phyloP scores from a whole-genome alignment of 805 yeast genomes.

The Candida silvicultrix region DNA sequence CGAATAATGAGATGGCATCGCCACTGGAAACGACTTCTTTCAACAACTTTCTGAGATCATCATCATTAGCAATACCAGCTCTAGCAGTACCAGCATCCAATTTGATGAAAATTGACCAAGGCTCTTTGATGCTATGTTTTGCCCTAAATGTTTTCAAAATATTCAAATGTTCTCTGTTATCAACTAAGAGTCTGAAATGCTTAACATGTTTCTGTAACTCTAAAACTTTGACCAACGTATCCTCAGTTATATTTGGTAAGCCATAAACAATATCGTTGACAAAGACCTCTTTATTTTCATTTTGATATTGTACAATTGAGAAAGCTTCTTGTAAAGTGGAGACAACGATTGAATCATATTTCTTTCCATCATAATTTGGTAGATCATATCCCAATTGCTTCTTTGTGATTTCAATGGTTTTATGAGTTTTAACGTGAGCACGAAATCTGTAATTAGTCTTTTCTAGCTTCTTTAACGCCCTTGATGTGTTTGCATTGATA shows the following conservation, averaged over 20 bases:
- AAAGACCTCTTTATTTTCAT: constrained; percentile 16
- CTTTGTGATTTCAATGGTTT: constrained; percentile 52
- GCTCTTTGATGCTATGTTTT: constrained; percentile 18
- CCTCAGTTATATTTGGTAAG: constrained; percentile 49
- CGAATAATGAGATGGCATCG: constrained; percentile 44
- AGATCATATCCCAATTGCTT: constrained; percentile 45
- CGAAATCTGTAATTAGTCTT: constrained; percentile 41
- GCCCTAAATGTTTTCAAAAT: constrained; percentile 33
- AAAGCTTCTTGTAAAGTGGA: constrained; percentile 68
- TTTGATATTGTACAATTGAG: constrained; percentile 32
- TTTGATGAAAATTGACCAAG: constrained; percentile 65
- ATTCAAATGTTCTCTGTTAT: constrained; percentile 50
- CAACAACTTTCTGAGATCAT: constrained; percentile 28
- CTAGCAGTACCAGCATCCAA: constrained; percentile 67
- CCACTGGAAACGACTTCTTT: constrained; percentile 22
- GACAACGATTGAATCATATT: constrained; percentile 49
- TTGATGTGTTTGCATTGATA: constrained; percentile 35
- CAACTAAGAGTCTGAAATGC: constrained; percentile 52
- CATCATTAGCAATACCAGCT: constrained; percentile 46
- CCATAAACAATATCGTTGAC: constrained; percentile 49
- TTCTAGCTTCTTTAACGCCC: constrained; percentile 38
- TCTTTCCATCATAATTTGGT: constrained; percentile 21
- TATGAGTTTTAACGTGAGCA: constrained; percentile 74
- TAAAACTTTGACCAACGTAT: constrained; percentile 40
- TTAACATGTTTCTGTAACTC: constrained; percentile 35